Evolutionary conservation across 257 asterid genomes (phyloP).

Genomic region (Salvia rosmarinus): DNA sequence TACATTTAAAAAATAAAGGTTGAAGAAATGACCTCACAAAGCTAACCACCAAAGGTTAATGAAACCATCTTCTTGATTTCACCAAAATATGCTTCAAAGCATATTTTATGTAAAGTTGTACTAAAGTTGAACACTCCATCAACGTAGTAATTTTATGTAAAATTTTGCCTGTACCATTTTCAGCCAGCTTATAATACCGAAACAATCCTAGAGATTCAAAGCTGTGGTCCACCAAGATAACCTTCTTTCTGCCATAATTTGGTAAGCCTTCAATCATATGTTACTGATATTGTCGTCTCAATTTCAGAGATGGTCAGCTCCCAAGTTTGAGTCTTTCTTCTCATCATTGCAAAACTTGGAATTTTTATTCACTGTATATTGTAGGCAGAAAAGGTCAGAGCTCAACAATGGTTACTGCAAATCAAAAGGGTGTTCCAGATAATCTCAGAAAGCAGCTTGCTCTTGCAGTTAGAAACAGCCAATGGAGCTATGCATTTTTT

Average conservation of each 20-base stretch:
- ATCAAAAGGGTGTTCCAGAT: slow-evolving; percentile 42
- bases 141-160: neutral
- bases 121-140: neutral
- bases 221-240: slow-evolving; percentile 13
- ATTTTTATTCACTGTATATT: neutral
- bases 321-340: slow-evolving; percentile 19
- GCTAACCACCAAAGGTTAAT: neutral
- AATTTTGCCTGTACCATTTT: neutral
- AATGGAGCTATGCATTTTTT: slow-evolving; percentile 88
- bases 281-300: neutral
- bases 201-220: neutral
- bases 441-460: slow-evolving; percentile 72
- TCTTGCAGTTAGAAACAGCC: slow-evolving; percentile 69
- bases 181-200: neutral
- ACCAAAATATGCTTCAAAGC: neutral
- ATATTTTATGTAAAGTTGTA: no score
- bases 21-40: neutral
- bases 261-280: neutral
- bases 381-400: slow-evolving; percentile 18
- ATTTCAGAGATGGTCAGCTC: neutral
- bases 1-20: neutral
- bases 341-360: neutral
- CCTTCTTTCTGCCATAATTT: neutral
- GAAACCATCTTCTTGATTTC: slow-evolving; percentile 15
- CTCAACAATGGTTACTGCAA: slow-evolving; percentile 51